These are phyloP conservation scores for Citrus unshiu DNA, from an alignment of 345 rosid genomes.

Conservation along the genomic window DNA sequence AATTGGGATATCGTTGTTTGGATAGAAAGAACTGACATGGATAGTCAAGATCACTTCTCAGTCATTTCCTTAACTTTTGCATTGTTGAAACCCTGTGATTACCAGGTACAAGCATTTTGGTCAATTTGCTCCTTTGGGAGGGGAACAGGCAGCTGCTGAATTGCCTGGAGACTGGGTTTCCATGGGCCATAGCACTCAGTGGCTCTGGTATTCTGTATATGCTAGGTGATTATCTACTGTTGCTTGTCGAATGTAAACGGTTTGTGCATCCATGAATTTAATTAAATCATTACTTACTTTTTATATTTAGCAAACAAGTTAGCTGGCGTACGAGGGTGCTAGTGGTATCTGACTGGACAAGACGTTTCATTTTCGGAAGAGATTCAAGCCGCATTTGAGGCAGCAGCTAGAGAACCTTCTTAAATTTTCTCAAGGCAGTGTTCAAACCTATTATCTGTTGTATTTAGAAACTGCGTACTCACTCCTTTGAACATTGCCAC, in stretches of 20 bases:
- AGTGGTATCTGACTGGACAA: slow-evolving; percentile 89
- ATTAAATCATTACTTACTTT: neutral
- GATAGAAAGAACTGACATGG: neutral
- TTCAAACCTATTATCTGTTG: neutral
- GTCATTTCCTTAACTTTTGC: neutral
- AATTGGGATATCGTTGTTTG: neutral
- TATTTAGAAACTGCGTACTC: neutral
- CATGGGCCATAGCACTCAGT: slow-evolving; percentile 85
- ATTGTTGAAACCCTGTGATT: slow-evolving; percentile 2
- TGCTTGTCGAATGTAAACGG: neutral
- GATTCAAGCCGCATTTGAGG: slow-evolving; percentile 91
- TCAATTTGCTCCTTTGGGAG: slow-evolving; percentile 96
- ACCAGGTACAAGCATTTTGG: slow-evolving; percentile 93
- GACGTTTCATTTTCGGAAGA: slow-evolving; percentile 78
- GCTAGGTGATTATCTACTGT: slow-evolving; percentile 56
- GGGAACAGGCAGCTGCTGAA: slow-evolving; percentile 98
- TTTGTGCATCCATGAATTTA: neutral
- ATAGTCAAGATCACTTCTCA: neutral
- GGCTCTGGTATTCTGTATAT: slow-evolving; percentile 99
- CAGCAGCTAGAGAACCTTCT: slow-evolving; percentile 4
- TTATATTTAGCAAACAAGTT: slow-evolving; percentile 76
- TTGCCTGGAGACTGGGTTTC: slow-evolving; percentile 99
- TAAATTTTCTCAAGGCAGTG: slow-evolving; percentile 5
- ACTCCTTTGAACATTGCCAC: neutral
- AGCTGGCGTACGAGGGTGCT: slow-evolving; percentile 91